phyloP scores from a whole-genome alignment of 768 basidiomycete genomes.

The Serendipita sp. region DNA sequence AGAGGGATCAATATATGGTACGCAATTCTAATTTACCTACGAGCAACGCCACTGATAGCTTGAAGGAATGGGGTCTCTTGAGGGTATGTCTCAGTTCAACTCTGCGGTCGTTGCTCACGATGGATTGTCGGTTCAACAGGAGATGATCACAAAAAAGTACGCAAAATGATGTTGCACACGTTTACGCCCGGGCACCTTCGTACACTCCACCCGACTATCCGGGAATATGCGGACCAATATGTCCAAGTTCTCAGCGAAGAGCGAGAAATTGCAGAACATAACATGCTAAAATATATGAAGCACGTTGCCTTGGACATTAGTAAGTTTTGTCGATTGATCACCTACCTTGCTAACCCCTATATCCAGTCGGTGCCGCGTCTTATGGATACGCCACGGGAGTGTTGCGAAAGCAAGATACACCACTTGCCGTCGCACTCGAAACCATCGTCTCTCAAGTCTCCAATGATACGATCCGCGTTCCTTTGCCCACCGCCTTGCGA shows the following conservation, averaged over 20 bases:
- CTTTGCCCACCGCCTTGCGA: neutral
- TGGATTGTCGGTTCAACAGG: neutral
- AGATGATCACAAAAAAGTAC: neutral
- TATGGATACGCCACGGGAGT: neutral
- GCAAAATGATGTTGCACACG: conserved; percentile 2
- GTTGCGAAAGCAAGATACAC: neutral
- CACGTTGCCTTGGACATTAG: neutral
- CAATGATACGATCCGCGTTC: neutral
- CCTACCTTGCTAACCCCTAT: neutral
- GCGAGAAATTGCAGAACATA: neutral
- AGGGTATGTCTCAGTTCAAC: neutral
- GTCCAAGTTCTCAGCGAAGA: neutral
- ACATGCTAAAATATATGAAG: neutral
- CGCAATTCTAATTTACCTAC: neutral
- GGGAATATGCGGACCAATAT: conserved; percentile 1
- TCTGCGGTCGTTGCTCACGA: neutral
- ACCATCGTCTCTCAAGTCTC: neutral
- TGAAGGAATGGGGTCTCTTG: neutral
- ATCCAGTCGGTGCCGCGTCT: neutral
- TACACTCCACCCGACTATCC: neutral
- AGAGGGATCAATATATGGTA: neutral
- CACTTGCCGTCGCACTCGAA: conserved; percentile 2
- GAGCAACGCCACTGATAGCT: too few species aligned
- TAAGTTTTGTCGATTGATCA: neutral
- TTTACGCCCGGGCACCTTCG: neutral